Percentiles rank a stretch among this genome's conserved stretches.
These are phyloP conservation scores for Sicyos edulis DNA, from an alignment of 306 rosid species.

Conservation along the genomic window DNA sequence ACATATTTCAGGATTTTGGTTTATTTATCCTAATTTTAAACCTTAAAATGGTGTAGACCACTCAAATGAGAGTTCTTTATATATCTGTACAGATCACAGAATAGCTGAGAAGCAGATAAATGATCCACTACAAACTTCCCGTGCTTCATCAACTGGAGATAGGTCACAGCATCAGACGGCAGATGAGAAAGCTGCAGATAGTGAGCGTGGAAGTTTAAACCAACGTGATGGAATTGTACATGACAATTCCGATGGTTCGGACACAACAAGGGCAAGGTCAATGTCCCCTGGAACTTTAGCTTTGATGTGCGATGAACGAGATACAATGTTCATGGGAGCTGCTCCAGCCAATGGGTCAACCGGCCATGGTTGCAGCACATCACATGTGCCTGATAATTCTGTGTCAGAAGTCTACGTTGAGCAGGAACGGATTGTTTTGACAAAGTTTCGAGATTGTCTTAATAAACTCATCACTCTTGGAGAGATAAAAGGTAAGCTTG, in stretches of 20 bases:
- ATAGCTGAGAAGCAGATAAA: conserved; percentile 47
- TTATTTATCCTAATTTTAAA: background rate
- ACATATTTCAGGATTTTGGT: background rate
- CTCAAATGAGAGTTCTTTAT: conserved; percentile 9
- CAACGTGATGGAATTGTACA: conserved; percentile 50
- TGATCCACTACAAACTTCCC: conserved; percentile 51
- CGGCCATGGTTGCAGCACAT: conserved; percentile 45
- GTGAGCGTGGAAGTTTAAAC: conserved; percentile 54
- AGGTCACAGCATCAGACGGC: conserved; percentile 47
- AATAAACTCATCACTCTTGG: conserved; percentile 74
- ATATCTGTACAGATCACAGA: conserved; percentile 47
- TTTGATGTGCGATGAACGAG: conserved; percentile 93
- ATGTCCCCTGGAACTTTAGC: conserved; percentile 99
- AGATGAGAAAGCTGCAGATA: conserved; percentile 51
- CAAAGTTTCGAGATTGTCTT: conserved; percentile 74
- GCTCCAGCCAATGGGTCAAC: conserved; percentile 45
- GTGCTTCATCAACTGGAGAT: conserved; percentile 59
- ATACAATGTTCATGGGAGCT: conserved; percentile 70
- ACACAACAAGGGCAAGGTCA: conserved; percentile 56
- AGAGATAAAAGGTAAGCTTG: conserved; percentile 76
- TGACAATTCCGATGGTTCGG: conserved; percentile 57
- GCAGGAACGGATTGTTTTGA: conserved; percentile 74
- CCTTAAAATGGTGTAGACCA: conserved; percentile 6
- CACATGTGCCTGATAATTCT: conserved; percentile 57
- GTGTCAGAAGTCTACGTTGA: conserved; percentile 64